Base-by-base conservation (phyloP, 225 moss, liverwort and hornwort species). In the Polytrichum commune region DNA sequence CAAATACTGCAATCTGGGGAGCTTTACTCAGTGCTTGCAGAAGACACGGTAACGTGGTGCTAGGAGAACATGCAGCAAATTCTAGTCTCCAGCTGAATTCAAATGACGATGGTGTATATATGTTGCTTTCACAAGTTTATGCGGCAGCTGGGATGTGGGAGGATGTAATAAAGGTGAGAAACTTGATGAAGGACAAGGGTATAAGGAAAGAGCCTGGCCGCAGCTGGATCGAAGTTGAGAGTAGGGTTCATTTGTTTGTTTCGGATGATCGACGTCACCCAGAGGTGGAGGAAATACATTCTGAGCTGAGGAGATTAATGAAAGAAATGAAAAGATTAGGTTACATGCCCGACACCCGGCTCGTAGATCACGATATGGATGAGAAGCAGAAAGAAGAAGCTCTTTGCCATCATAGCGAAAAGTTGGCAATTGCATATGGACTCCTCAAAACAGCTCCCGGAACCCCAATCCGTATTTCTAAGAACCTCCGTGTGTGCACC, bases 101-200 rank as follows among this genome's bases (percentile, higher is more conserved):
- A 1, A 46, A 46, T 46, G 46, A 46, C 0, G 46, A 46, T 3
- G 46, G 46, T 46, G 46, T 46, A 2, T 46, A 46, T 4, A 46
- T 46, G 16, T 46, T 46, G 13, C 46, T 46, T 46, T 46, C 46
- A 16, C 46, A 46, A 23, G 64, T 75, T 6, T 75, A 68, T 32
- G 67, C 57, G 0, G 57, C 64, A 66, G 57, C 68, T 8, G 58
- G 55, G 22, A 75, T 30, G 66, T 55, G 53, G 65, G 63, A 66
- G 13, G 29, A 65, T 19, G 73, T 24, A 23, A 35, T 24, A 29
- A 18, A 24, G 63, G 55, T 65, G n/a, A 27, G 65, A 22, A 54
- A 65, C 27, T 24, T 53, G 66, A 73, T 73, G 73, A 25, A 7
- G 73, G 63, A 73, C 5, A 54, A 56, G 56, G 74, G 74, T 65